A percentile compares a stretch with the other conserved stretches of the same genome.
These are phyloP conservation scores for Colletotrichum shisoi DNA, from an alignment of 2,329 filamentous ascomycete species.

Conservation along the genomic window DNA sequence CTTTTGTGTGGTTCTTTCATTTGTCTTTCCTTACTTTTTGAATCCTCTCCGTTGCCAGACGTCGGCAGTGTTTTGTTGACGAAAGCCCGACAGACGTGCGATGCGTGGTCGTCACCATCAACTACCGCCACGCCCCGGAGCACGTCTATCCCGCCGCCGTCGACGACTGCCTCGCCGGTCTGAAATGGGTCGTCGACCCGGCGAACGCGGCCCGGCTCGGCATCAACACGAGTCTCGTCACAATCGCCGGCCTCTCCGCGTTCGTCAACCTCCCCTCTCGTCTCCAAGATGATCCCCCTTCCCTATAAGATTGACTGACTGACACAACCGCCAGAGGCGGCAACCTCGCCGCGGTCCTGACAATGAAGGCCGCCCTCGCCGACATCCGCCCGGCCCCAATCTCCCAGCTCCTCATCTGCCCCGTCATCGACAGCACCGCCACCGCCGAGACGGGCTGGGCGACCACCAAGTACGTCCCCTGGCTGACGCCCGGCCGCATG, in stretches of 20 bases:
- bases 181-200: constrained; percentile 44
- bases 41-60: too few relatives aligned
- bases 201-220: constrained; percentile 38
- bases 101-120: constrained; percentile 46
- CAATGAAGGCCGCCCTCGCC: constrained; percentile 36
- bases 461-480: constrained; percentile 43
- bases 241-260: constrained; percentile 48
- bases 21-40: too few relatives aligned
- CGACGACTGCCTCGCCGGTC: constrained; percentile 47
- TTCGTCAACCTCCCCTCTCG: not conserved
- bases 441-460: constrained; percentile 41
- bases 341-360: constrained; percentile 39
- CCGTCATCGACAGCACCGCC: constrained; percentile 50
- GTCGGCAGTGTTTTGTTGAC: not conserved
- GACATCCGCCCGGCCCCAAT: constrained; percentile 4
- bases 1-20: not conserved
- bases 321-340: constrained; percentile 35
- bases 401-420: constrained; percentile 43
- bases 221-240: constrained; percentile 44
- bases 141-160: constrained; percentile 49
- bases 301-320: too few relatives aligned
- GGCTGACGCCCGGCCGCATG: constrained; percentile 48
- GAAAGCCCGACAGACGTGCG: constrained; percentile 39
- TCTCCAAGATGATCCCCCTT: too few relatives aligned
- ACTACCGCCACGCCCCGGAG: constrained; percentile 51